Evolutionary conservation across 441 rosid species (phyloP).

Genomic region (Bruguiera hainesii): DNA sequence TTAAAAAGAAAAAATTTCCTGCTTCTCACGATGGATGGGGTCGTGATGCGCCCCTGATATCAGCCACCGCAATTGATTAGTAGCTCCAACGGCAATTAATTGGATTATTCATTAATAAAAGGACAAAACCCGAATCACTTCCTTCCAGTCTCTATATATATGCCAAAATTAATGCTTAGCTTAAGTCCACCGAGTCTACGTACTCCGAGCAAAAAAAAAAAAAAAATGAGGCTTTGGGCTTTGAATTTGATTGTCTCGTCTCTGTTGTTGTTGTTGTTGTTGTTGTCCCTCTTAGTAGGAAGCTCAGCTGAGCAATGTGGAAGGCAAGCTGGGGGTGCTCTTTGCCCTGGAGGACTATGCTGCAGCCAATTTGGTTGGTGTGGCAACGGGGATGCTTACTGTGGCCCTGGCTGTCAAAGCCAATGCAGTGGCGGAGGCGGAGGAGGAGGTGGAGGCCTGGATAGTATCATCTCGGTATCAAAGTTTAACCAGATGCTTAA

Average conservation of each 20-base stretch:
- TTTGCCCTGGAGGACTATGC: slow-evolving; percentile 45
- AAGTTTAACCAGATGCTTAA: slow-evolving; percentile 43
- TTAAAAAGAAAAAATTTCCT: too few relatives aligned
- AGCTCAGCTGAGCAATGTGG: slow-evolving; percentile 52
- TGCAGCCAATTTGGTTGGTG: slow-evolving; percentile 60
- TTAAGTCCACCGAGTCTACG: too few relatives aligned
- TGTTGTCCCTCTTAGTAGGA: slow-evolving; percentile 8
- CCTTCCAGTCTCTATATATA: not conserved
- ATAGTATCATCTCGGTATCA: slow-evolving; percentile 30
- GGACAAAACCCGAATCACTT: not conserved
- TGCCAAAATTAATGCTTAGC: too few relatives aligned
- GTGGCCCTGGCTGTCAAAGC: slow-evolving; percentile 50
- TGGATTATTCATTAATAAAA: not conserved
- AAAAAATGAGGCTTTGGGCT: slow-evolving; percentile 27
- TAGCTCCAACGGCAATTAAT: not conserved
- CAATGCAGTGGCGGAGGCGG: slow-evolving; percentile 32
- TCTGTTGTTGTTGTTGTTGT: slow-evolving; percentile 14
- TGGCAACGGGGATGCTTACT: slow-evolving; percentile 33
- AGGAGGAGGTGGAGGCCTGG: slow-evolving; percentile 33
- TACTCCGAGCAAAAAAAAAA: not conserved
- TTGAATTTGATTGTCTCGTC: slow-evolving; percentile 2
- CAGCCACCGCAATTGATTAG: not conserved
- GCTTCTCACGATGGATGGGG: too few relatives aligned
- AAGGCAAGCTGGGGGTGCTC: slow-evolving; percentile 43
- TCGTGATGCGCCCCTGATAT: not conserved